Base-by-base conservation (phyloP, 1,284 basidiomycete genomes). In the Naganishia cerealis region DNA sequence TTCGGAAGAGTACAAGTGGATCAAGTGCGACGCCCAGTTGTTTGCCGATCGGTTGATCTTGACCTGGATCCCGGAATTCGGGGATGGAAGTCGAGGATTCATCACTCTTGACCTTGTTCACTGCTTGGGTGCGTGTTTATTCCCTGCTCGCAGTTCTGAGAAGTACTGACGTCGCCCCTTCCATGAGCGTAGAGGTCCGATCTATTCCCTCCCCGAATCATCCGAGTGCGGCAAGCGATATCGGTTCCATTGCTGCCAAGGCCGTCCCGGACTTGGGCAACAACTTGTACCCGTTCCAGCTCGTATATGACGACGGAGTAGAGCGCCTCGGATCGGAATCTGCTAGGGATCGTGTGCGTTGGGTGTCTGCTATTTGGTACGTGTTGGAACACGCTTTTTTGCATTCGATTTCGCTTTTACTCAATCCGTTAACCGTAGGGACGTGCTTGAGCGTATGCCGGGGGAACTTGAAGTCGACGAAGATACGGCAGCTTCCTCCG, bases 291-390 rank as follows among this genome's bases (percentile, higher is more conserved):
- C 92, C 92, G 0, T 94, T 94, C 81, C 90, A 92, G 75, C 84
- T 94, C 10, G 78, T 92, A 40, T 94, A 94, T 75, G 85, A 85
- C 21, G 92, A 94, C 77, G 92, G 92, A 3, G 87, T 91, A 1
- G 92, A 94, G 77, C 81, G 91, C 13, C 77, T 94, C 13, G 92
- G 87, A 0, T 88, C 90, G 24, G 91, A 92, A 74, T 92, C 89
- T 70, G 85, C 91, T 5, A 78, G 88, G 67, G 90, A 93, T 74
- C 84, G 92, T 71, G 89, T 91, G 57, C 86, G 88, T 78, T 94
- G 92, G 92, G 90, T 93, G 26, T 89, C 88, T 73, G 86, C 90
- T 2, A 86, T 94, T 62, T 92, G 90, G 92, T 91, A 73, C 58
- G 87, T 81, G 0, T 15, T 29, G 29, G 29, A 33, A 33, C 29